These are phyloP conservation scores for Rhizopogon vesiculosus DNA, from an alignment of 768 basidiomycete genomes.

Conservation along the genomic window DNA sequence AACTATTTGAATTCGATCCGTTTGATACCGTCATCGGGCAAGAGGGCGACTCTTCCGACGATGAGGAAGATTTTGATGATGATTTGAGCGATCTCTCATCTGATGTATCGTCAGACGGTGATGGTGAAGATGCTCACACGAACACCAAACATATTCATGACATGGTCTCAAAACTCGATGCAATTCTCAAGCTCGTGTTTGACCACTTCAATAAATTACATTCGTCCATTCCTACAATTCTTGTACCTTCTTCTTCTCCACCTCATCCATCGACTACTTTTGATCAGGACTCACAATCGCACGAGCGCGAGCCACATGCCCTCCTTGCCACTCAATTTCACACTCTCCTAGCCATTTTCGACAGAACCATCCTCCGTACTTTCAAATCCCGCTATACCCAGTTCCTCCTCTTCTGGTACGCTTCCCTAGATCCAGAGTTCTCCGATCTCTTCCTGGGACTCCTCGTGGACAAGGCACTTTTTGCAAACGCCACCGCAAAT, in stretches of 20 bases:
- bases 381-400: conserved; percentile 98
- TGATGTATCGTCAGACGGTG: conserved; percentile 50
- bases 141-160: conserved; percentile 70
- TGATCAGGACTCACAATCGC: conserved; percentile 22
- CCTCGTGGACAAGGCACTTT: conserved; percentile 87
- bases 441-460: conserved; percentile 92
- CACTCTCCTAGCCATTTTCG: conserved; percentile 88
- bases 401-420: conserved; percentile 94
- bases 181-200: conserved; percentile 80
- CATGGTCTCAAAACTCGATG: conserved; percentile 91
- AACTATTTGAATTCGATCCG: conserved; percentile 74
- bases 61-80: conserved; percentile 47
- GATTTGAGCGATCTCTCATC: conserved; percentile 75
- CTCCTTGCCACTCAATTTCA: conserved; percentile 67
- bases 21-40: conserved; percentile 84
- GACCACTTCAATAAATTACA: conserved; percentile 69
- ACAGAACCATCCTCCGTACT: conserved; percentile 88
- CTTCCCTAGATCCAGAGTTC: conserved; percentile 85
- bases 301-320: conserved; percentile 17
- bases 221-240: conserved; percentile 18
- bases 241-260: conserved; percentile 11
- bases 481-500: conserved; percentile 32
- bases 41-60: conserved; percentile 55
- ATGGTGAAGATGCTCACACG: conserved; percentile 31
- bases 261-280: conserved; percentile 20